Conservation (phyloP, 2,329 filamentous ascomycete species). For the Domatiomyces globalis region DNA sequence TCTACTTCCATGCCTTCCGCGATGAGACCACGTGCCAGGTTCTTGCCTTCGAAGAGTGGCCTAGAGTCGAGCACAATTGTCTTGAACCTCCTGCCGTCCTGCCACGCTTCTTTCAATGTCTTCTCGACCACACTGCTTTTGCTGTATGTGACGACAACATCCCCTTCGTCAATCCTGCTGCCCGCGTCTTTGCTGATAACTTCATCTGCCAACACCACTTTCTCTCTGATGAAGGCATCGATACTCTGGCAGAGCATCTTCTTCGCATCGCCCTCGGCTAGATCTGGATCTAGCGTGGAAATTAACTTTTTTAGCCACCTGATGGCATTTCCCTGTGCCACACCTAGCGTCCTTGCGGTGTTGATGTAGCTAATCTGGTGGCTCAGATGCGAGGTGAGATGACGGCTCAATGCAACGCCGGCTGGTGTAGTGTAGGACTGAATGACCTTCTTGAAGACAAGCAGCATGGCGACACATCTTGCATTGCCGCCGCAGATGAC, state of each 20-base stretch:
- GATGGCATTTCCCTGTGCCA: conserved; percentile 94
- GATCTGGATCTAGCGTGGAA: conserved; percentile 74
- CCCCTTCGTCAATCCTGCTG: conserved; percentile 61
- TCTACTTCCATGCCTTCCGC: conserved; percentile 59
- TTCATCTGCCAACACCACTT: conserved; percentile 72
- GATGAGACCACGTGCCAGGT: conserved; percentile 56
- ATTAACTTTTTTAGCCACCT: conserved; percentile 88
- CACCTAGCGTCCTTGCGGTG: conserved; percentile 73
- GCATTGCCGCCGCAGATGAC: conserved; percentile 79
- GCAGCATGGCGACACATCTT: conserved; percentile 69
- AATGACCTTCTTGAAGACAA: conserved; percentile 90
- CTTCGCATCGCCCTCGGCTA: conserved; percentile 70
- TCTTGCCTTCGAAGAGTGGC: conserved; percentile 55
- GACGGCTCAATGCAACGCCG: conserved; percentile 70
- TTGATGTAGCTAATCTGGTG: conserved; percentile 92
- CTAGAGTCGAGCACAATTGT: conserved; percentile 73
- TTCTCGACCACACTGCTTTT: conserved; percentile 76
- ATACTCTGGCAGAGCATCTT: conserved; percentile 63
- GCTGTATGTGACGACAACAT: conserved; percentile 75
- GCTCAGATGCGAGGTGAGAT: conserved; percentile 83
- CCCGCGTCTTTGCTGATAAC: conserved; percentile 68
- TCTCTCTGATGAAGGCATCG: conserved; percentile 79
- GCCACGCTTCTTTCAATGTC: conserved; percentile 58
- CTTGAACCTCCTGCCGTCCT: conserved; percentile 58
- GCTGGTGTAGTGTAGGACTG: conserved; percentile 81